phyloP scores from a whole-genome alignment of 2,329 filamentous ascomycete species.

The Fusarium subtropicale region DNA sequence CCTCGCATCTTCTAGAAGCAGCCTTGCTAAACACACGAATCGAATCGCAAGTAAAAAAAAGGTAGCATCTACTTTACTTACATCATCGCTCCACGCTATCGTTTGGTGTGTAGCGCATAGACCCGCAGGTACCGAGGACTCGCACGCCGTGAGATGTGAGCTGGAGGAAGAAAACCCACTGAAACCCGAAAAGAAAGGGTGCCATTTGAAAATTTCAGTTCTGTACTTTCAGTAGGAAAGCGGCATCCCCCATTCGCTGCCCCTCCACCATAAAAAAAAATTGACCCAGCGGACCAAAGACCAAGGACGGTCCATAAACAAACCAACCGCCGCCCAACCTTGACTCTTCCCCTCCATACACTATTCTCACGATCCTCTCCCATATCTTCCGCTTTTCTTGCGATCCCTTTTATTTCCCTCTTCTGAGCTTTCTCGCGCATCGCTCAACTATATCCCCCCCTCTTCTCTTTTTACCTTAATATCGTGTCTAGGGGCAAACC shows the following conservation, averaged over 20 bases:
- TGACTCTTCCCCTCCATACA: conserved; percentile 30
- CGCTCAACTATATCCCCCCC: conserved; percentile 24
- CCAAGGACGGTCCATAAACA: conserved; percentile 31
- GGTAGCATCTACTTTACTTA: conserved; percentile 36
- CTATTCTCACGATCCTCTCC: conserved; percentile 33
- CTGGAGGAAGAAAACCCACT: conserved; percentile 18
- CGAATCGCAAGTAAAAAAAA: background rate
- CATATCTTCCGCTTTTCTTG: conserved; percentile 28
- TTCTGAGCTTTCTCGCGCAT: conserved; percentile 40
- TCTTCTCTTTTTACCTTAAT: conserved; percentile 33
- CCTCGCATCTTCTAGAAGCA: conserved; percentile 34
- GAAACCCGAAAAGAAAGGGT: conserved; percentile 7
- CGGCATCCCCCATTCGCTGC: conserved; percentile 35
- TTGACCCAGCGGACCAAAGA: conserved; percentile 22
- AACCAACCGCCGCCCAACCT: conserved; percentile 33
- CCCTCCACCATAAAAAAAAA: conserved; percentile 35
- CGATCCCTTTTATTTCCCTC: conserved; percentile 35
- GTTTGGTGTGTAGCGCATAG: conserved; percentile 2
- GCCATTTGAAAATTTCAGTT: conserved; percentile 35
- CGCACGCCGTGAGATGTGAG: conserved; percentile 6
- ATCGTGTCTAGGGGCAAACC: conserved; percentile 42
- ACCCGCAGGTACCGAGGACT: conserved; percentile 35
- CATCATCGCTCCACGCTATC: conserved; percentile 24
- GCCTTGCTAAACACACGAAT: conserved; percentile 3
- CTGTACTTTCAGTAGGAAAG: conserved; percentile 21